Evolutionary conservation across 192 early-diverging fungal species (phyloP).

Genomic region (Entomortierella beljakovae): DNA sequence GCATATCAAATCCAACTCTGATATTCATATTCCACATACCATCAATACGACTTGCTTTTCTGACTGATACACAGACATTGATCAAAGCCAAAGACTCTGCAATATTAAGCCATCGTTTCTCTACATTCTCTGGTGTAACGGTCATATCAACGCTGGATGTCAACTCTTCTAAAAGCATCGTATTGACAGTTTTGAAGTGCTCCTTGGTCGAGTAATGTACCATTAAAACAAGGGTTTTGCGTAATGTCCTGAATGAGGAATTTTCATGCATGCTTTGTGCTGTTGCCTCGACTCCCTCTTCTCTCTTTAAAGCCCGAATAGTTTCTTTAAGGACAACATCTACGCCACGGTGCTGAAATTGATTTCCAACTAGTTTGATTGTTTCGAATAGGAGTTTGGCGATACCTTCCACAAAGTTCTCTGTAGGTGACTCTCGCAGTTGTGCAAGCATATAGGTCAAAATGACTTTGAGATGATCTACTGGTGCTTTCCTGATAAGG

Average conservation of each 20-base stretch:
- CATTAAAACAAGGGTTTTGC: conserved; percentile 62
- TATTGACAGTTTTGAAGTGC: conserved; percentile 58
- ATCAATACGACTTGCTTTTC: conserved; percentile 64
- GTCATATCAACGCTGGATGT: conserved; percentile 33
- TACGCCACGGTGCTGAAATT: conserved; percentile 60
- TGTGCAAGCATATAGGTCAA: conserved; percentile 71
- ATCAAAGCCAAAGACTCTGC: conserved; percentile 56
- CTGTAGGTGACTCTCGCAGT: conserved; percentile 55
- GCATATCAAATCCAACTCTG: conserved; percentile 6
- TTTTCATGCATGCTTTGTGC: conserved; percentile 42
- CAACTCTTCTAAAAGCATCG: conserved; percentile 56
- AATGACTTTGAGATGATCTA: conserved; percentile 68
- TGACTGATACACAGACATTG: conserved; percentile 61
- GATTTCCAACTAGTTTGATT: conserved; percentile 73
- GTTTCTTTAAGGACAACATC: conserved; percentile 59
- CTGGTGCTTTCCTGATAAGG: conserved; percentile 83
- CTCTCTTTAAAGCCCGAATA: conserved; percentile 46
- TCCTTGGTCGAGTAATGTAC: conserved; percentile 64
- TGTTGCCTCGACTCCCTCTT: conserved; percentile 30
- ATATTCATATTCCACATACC: conserved; percentile 42
- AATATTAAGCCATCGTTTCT: conserved; percentile 53
- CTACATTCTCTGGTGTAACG: conserved; percentile 9
- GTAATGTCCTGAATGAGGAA: conserved; percentile 47
- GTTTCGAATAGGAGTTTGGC: conserved; percentile 86
- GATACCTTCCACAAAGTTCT: conserved; percentile 77